phyloP scores from a whole-genome alignment of 1,284 basidiomycete species.

The Ceratobasidium sp. region DNA sequence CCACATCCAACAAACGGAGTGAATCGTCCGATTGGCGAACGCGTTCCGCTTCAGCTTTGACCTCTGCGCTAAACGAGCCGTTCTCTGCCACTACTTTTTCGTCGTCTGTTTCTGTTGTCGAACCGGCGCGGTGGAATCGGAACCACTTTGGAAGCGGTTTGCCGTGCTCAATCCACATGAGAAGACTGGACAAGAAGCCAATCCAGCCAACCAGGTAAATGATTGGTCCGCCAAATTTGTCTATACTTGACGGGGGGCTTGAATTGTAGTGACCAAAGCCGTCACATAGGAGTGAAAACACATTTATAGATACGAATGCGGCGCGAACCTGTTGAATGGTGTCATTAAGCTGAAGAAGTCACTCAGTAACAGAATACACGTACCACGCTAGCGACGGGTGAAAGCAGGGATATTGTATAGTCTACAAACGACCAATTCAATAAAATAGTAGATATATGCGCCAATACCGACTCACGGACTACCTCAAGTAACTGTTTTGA shows the following conservation, averaged over 20 bases:
- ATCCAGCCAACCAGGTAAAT: slow-evolving; percentile 74
- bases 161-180: slow-evolving; percentile 75
- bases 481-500: slow-evolving; percentile 69
- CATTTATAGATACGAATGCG: slow-evolving; percentile 77
- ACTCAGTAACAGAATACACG: slow-evolving; percentile 55
- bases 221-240: slow-evolving; percentile 79
- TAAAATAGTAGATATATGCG: not conserved
- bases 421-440: slow-evolving; percentile 58
- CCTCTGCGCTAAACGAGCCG: slow-evolving; percentile 60
- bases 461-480: slow-evolving; percentile 62
- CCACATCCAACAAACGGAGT: slow-evolving; percentile 74
- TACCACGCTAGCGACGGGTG: slow-evolving; percentile 78
- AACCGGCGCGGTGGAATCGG: slow-evolving; percentile 20
- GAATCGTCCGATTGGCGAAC: slow-evolving; percentile 67
- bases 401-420: slow-evolving; percentile 74
- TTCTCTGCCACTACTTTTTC: not conserved
- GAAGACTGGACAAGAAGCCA: slow-evolving; percentile 66
- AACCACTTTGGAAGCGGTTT: slow-evolving; percentile 56
- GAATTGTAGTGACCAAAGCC: slow-evolving; percentile 66
- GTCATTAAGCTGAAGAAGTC: slow-evolving; percentile 34
- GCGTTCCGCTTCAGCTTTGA: slow-evolving; percentile 66
- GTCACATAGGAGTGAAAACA: slow-evolving; percentile 81
- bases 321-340: slow-evolving; percentile 65
- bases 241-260: slow-evolving; percentile 66
- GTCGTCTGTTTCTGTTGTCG: slow-evolving; percentile 39